phyloP scores from a whole-genome alignment of 2,329 filamentous ascomycete genomes.

The Monilinia laxa region DNA sequence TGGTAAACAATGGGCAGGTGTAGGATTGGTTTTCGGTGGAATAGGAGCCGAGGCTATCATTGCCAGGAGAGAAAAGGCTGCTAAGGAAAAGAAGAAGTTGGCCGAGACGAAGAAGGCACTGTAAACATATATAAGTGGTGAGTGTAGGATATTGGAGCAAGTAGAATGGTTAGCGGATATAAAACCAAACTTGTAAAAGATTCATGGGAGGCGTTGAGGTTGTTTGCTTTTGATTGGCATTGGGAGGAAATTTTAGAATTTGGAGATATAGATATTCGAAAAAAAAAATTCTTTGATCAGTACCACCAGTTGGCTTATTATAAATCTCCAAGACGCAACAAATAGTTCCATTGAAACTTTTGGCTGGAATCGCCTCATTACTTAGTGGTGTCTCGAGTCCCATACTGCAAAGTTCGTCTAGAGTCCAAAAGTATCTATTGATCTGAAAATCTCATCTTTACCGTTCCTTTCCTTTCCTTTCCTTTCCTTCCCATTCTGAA shows the following conservation, averaged over 20 bases:
- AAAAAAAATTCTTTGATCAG: background rate
- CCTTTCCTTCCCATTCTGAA: too few relatives aligned
- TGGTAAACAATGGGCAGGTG: constrained; percentile 90
- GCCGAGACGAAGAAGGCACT: constrained; percentile 34
- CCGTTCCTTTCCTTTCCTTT: too few relatives aligned
- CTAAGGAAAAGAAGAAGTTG: constrained; percentile 56
- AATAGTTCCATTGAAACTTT: background rate
- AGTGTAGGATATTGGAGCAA: constrained; percentile 14
- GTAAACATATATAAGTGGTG: constrained; percentile 9
- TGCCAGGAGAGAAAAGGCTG: constrained; percentile 76
- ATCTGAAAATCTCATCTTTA: too few relatives aligned
- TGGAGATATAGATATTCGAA: background rate
- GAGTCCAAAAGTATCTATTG: too few relatives aligned
- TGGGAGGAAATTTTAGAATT: background rate
- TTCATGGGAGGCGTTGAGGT: constrained; percentile 1
- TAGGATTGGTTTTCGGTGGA: constrained; percentile 89
- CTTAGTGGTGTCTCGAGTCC: background rate
- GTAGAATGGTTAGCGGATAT: background rate
- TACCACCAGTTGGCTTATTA: background rate
- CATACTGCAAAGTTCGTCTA: background rate
- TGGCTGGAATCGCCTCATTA: background rate
- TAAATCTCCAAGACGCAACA: background rate
- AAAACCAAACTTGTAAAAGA: background rate
- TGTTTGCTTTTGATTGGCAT: background rate
- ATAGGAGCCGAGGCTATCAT: constrained; percentile 88